Percentiles rank a stretch among this genome's conserved stretches.
Evolutionary conservation across 495 filamentous ascomycete species (phyloP).

Genomic region (Recurvomyces mirabilis): DNA sequence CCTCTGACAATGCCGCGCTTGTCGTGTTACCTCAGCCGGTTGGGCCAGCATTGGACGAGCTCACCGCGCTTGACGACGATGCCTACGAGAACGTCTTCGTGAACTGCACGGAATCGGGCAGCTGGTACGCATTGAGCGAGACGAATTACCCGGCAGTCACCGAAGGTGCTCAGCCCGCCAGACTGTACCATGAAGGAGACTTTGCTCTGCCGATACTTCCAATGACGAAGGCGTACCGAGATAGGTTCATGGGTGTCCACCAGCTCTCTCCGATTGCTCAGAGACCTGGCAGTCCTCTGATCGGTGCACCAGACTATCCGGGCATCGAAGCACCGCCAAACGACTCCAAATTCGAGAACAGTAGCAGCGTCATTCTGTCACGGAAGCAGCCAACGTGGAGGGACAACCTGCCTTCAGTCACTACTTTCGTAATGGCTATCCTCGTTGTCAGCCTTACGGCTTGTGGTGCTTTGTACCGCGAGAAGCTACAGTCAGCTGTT

Average conservation of each 20-base stretch:
- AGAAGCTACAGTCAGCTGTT: background rate
- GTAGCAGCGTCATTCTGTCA: background rate
- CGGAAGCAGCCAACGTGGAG: background rate
- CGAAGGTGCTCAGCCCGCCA: constrained; percentile 53
- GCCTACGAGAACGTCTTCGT: constrained; percentile 65
- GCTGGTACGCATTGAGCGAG: constrained; percentile 93
- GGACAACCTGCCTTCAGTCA: constrained; percentile 4
- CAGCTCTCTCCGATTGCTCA: constrained; percentile 29
- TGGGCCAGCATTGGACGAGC: constrained; percentile 47
- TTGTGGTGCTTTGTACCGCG: background rate
- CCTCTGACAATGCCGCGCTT: constrained; percentile 49
- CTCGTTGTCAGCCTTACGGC: background rate
- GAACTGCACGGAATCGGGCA: constrained; percentile 70
- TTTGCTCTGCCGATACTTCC: constrained; percentile 6
- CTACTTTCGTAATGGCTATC: background rate
- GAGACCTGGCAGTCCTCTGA: constrained; percentile 1
- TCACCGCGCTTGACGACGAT: constrained; percentile 44
- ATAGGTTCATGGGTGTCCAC: constrained; percentile 30
- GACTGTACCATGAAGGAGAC: constrained; percentile 42
- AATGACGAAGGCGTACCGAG: constrained; percentile 13
- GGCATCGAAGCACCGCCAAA: constrained; percentile 10
- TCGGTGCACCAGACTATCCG: constrained; percentile 14
- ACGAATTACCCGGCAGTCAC: constrained; percentile 72
- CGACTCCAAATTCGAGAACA: background rate
- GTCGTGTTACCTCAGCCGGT: constrained; percentile 79